Conservation (phyloP, 192 early-diverging fungal species). For the Backusella macrospora region DNA sequence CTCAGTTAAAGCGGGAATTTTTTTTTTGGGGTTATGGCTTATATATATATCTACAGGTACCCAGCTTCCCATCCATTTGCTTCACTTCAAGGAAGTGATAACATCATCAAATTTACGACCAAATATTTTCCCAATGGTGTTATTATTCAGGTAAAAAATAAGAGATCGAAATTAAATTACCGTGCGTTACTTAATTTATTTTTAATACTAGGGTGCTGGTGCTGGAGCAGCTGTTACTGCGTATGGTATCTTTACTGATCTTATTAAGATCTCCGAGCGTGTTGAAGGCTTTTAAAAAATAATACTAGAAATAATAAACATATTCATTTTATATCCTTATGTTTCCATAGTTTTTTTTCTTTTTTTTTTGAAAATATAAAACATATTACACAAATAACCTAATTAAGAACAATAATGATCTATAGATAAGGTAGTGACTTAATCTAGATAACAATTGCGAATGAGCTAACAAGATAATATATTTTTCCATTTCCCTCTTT, state of each 20-base stretch:
- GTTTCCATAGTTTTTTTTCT: not conserved
- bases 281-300: conserved; percentile 30
- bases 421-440: not conserved
- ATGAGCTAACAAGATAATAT: not conserved
- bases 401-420: not conserved
- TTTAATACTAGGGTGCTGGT: conserved; percentile 57
- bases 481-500: not conserved
- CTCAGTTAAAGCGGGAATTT: not conserved
- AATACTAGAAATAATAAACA: not conserved
- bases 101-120: conserved; percentile 96
- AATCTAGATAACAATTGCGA: not conserved
- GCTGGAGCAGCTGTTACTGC: conserved; percentile 98
- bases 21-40: conserved; percentile 17
- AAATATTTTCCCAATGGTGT: conserved; percentile 92
- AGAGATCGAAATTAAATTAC: conserved; percentile 56
- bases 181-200: not conserved
- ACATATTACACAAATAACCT: not conserved
- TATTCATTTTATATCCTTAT: not conserved
- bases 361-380: not conserved
- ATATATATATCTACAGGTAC: conserved; percentile 56
- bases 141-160: conserved; percentile 72
- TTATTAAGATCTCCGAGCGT: conserved; percentile 85
- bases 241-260: conserved; percentile 95
- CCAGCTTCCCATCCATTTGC: conserved; percentile 92
- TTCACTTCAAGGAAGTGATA: conserved; percentile 95